Conservation (phyloP, 768 basidiomycete genomes). For the Termitomyces sp. region DNA sequence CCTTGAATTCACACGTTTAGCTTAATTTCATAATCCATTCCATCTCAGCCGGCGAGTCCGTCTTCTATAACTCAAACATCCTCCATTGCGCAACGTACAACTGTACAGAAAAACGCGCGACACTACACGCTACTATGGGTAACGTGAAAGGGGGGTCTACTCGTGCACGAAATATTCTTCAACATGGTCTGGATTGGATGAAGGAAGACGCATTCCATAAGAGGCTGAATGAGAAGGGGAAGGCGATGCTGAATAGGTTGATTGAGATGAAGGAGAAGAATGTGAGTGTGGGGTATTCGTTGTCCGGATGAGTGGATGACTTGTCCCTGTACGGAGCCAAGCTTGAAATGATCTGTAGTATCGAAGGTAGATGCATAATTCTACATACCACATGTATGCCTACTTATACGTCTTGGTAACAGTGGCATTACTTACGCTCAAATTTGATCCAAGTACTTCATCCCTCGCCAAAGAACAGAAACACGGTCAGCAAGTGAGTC, state of each 20-base stretch:
- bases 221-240: constrained; percentile 42
- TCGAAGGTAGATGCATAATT: too few relatives aligned
- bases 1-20: not conserved
- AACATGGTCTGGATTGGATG: constrained; percentile 76
- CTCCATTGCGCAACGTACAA: constrained; percentile 71
- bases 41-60: constrained; percentile 64
- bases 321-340: not conserved
- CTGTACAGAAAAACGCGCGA: constrained; percentile 46
- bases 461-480: too few relatives aligned
- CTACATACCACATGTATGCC: not conserved
- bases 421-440: too few relatives aligned
- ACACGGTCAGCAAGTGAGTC: too few relatives aligned
- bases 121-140: constrained; percentile 70
- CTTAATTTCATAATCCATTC: not conserved
- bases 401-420: too few relatives aligned
- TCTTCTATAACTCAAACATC: constrained; percentile 80
- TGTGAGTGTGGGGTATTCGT: constrained; percentile 53
- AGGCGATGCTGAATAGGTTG: constrained; percentile 58
- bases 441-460: too few relatives aligned
- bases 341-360: too few relatives aligned
- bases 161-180: constrained; percentile 70
- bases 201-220: constrained; percentile 45
- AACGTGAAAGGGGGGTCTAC: constrained; percentile 56
- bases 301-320: constrained; percentile 20
- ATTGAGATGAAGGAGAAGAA: constrained; percentile 44